Evolutionary conservation across 2,329 filamentous ascomycete genomes (phyloP).

Genomic region (Verticillium longisporum): DNA sequence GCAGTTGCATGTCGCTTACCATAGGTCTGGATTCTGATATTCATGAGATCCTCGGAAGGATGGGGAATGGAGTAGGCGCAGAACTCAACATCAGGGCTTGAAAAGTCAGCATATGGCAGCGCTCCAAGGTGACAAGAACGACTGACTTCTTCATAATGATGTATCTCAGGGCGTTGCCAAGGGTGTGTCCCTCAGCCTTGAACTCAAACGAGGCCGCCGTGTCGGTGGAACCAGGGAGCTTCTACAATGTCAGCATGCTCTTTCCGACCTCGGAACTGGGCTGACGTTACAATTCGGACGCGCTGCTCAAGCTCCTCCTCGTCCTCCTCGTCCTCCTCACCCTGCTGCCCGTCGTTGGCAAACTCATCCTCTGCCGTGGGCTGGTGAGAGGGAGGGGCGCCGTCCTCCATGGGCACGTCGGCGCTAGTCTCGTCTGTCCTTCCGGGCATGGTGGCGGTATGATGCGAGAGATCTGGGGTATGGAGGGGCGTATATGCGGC

Average conservation of each 20-base stretch:
- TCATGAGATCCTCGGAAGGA: conserved; percentile 94
- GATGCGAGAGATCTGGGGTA: neutral
- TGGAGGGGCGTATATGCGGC: neutral
- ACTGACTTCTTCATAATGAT: conserved; percentile 96
- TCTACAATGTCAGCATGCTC: conserved; percentile 26
- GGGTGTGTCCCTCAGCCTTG: conserved; percentile 85
- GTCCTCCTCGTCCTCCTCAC: conserved; percentile 32
- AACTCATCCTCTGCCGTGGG: conserved; percentile 22
- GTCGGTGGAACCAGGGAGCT: conserved; percentile 75
- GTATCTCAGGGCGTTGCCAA: conserved; percentile 89
- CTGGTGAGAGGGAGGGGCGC: conserved; percentile 26
- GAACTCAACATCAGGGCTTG: conserved; percentile 90
- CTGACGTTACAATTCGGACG: conserved; percentile 49
- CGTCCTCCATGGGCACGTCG: conserved; percentile 26
- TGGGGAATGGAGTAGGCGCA: conserved; percentile 98
- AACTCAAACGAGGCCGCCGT: conserved; percentile 95
- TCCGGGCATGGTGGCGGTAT: conserved; percentile 27
- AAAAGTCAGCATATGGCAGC: conserved; percentile 1
- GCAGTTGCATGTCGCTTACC: conserved; percentile 39
- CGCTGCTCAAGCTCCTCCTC: conserved; percentile 48
- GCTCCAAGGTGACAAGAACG: too few species aligned
- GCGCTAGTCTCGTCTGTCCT: conserved; percentile 35
- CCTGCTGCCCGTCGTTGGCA: conserved; percentile 25
- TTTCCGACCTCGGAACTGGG: too few species aligned
- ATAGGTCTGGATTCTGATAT: conserved; percentile 93